Evolutionary conservation across 495 filamentous ascomycete genomes (phyloP), one percentile per base, ranked within the genome.

Genomic region (Pseudotulostoma volvatum): DNA sequence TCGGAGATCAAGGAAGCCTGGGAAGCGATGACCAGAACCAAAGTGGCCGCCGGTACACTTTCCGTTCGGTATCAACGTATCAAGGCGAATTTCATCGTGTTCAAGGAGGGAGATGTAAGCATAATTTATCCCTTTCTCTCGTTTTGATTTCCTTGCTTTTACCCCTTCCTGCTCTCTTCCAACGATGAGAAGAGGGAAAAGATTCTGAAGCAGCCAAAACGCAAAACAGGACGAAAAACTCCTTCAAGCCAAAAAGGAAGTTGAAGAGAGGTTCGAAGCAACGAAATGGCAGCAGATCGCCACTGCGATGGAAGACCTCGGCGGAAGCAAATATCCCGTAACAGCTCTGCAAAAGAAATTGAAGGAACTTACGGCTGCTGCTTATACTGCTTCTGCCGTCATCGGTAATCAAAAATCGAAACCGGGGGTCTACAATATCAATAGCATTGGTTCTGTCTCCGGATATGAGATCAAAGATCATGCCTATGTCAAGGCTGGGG

Each of bases 261-360:
- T 55, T 37, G 52, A 55, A 17, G 49, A 50, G 4, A 46, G 37
- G 16, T 50, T 52, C 21, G 49, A 50, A 32, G 11, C 14, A 21
- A 49, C 51, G 9, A 52, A 52, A 20, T 55, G 52, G 52, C 2
- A 23, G 17, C 23, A 23, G 5, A 50, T 55, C 28, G 33, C 41
- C 0, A 44, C 48, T 7, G 25, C 23, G 5, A 47, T 55, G 32
- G 42, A 44, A 5, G 34, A 34, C 0, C 37, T 44, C 3, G 45
- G 47, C 7, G 49, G 49, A 0, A 39, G 9, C 8, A 54, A 48
- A 35, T 54, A 52, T 32, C 40, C 46, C 11, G 3, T 14, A 13
- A n/a, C 36, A 0, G 21, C 40, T 8, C 18, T 54, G 31, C 45
- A 44, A 38, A 54, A 54, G 40, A 51, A 50, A 31, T 49, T 44